Conservation (phyloP, 768 basidiomycete genomes). For the Neoboletus magnificus region DNA sequence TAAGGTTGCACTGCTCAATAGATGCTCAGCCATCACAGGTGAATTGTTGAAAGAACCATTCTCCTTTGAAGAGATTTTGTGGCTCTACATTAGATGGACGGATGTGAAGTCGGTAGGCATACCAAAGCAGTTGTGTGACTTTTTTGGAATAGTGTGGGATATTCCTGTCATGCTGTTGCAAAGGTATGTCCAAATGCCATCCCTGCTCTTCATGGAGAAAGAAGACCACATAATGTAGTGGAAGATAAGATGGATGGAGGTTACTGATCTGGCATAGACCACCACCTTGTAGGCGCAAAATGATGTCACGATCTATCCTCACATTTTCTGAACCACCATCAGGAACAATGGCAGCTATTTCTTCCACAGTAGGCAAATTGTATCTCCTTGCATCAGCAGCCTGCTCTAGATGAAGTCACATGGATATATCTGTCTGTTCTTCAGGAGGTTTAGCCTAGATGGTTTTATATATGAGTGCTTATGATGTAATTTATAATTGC, state of each 20-base stretch:
- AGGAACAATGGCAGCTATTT: conserved; percentile 43
- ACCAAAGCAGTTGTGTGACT: conserved; percentile 29
- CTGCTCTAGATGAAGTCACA: conserved; percentile 5
- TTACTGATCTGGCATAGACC: conserved; percentile 34
- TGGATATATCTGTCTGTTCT: conserved; percentile 10
- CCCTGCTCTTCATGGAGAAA: conserved; percentile 40
- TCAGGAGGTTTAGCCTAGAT: conserved; percentile 11
- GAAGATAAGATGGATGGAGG: conserved; percentile 32
- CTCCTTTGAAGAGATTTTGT: conserved; percentile 32
- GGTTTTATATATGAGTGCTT: too few species aligned
- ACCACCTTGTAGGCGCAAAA: conserved; percentile 27
- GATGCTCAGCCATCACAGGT: conserved; percentile 45
- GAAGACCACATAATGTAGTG: conserved; percentile 44
- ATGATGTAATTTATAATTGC: too few species aligned
- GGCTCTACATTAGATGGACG: conserved; percentile 3
- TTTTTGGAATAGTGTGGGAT: conserved; percentile 9
- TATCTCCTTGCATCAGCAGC: conserved; percentile 35
- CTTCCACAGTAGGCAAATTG: conserved; percentile 42
- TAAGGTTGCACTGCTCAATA: conserved; percentile 38
- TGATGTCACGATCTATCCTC: conserved; percentile 31
- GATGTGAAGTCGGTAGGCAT: conserved; percentile 34
- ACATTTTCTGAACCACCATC: conserved; percentile 22
- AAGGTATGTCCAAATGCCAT: conserved; percentile 31
- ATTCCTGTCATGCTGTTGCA: neutral
- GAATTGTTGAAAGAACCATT: conserved; percentile 43